phyloP scores from a whole-genome alignment of 352 stramenopile species.

The Phytopythium montanum region DNA sequence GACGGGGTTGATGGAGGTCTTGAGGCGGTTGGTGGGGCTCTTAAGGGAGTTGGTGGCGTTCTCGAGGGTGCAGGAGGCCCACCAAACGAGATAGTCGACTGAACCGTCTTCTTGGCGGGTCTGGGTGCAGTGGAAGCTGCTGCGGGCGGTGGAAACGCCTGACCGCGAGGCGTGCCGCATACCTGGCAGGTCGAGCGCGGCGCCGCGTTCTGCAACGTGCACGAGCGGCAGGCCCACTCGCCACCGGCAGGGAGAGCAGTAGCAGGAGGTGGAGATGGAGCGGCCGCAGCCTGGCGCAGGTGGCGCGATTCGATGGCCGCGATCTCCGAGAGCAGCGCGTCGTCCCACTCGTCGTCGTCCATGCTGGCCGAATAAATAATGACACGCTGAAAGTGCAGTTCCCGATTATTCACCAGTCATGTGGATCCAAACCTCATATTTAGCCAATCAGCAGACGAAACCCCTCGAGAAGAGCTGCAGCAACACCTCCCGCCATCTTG shows the following conservation, averaged over 20 bases:
- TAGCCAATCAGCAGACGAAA: slow-evolving; percentile 8
- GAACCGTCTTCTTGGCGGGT: slow-evolving; percentile 38
- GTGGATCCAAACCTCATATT: not conserved
- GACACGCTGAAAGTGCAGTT: not conserved
- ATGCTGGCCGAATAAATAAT: slow-evolving; percentile 1
- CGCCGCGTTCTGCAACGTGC: slow-evolving; percentile 55
- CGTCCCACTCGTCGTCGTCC: slow-evolving; percentile 72
- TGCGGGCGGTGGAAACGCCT: slow-evolving; percentile 13
- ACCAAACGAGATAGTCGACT: slow-evolving; percentile 63
- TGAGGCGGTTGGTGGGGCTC: not conserved
- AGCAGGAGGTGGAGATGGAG: slow-evolving; percentile 2
- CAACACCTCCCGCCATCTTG: not conserved
- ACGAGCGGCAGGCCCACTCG: slow-evolving; percentile 47
- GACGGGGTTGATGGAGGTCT: not conserved
- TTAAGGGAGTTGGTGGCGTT: not conserved
- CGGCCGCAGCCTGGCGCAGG: slow-evolving; percentile 15
- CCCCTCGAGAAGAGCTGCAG: not conserved
- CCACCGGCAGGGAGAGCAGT: not conserved
- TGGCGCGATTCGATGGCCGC: slow-evolving; percentile 54
- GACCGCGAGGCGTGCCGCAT: slow-evolving; percentile 44
- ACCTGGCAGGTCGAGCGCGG: slow-evolving; percentile 34
- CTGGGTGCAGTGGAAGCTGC: not conserved
- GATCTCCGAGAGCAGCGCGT: slow-evolving; percentile 70
- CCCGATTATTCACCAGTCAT: not conserved
- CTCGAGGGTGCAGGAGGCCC: slow-evolving; percentile 1